Conservation (phyloP, 2,329 filamentous ascomycete genomes). For the Cryphonectria carpinicola region DNA sequence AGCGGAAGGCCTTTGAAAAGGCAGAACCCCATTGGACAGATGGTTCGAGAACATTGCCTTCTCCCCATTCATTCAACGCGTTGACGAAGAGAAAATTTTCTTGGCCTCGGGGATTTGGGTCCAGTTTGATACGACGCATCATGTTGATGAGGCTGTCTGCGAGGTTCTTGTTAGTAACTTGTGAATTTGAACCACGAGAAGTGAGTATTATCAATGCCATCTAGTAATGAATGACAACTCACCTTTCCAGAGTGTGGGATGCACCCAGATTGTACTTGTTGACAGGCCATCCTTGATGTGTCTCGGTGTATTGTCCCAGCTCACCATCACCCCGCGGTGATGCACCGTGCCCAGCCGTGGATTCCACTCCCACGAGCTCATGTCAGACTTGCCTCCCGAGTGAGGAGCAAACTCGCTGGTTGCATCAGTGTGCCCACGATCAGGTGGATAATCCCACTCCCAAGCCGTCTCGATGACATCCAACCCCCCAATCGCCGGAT, state of each 20-base stretch:
- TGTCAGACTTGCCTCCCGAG: neutral
- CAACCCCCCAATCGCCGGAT: slow-evolving; percentile 16
- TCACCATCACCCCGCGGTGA: slow-evolving; percentile 19
- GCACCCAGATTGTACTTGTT: neutral
- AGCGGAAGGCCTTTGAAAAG: slow-evolving; percentile 18
- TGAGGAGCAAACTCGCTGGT: slow-evolving; percentile 1
- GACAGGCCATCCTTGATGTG: slow-evolving; percentile 15
- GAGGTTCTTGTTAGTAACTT: neutral
- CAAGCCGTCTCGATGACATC: slow-evolving; percentile 25
- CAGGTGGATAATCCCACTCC: slow-evolving; percentile 3
- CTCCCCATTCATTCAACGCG: slow-evolving; percentile 29
- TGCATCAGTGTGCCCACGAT: neutral
- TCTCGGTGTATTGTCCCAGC: slow-evolving; percentile 25
- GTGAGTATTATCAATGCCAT: neutral
- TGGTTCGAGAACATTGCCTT: slow-evolving; percentile 28
- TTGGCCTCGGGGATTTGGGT: slow-evolving; percentile 23
- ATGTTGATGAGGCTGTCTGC: slow-evolving; percentile 9
- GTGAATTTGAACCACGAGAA: neutral
- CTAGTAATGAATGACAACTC: neutral
- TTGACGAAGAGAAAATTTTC: slow-evolving; percentile 29
- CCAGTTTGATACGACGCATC: slow-evolving; percentile 23
- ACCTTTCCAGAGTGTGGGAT: slow-evolving; percentile 8
- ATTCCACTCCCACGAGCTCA: slow-evolving; percentile 13
- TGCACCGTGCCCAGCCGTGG: slow-evolving; percentile 9
- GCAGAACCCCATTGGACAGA: slow-evolving; percentile 23